phyloP scores from a whole-genome alignment of 179 eudicot species.

The Pouteria campechiana region DNA sequence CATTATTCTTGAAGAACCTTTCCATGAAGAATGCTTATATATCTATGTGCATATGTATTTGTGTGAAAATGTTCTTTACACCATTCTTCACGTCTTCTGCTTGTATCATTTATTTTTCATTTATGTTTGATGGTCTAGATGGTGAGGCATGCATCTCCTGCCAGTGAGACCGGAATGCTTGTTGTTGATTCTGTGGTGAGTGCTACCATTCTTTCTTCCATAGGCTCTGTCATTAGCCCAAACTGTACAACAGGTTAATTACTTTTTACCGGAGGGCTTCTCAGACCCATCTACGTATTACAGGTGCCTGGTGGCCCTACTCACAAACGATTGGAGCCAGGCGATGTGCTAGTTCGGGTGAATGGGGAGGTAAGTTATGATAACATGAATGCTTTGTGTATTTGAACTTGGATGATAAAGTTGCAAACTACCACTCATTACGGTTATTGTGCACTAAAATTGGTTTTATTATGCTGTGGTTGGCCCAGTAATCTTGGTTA shows the following conservation, averaged over 20 bases:
- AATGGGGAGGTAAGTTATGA: constrained; percentile 65
- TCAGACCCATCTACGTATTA: too few species aligned
- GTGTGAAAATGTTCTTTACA: background rate
- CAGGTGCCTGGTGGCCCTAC: constrained; percentile 99
- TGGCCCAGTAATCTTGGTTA: too few species aligned
- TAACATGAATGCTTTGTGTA: background rate
- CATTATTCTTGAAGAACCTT: too few species aligned
- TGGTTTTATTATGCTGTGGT: too few species aligned
- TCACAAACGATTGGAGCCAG: constrained; percentile 79
- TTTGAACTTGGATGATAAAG: background rate
- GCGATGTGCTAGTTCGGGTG: constrained; percentile 83
- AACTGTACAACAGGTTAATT: too few species aligned
- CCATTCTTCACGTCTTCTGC: background rate
- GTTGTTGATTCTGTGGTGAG: constrained; percentile 96
- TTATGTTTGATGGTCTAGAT: constrained; percentile 43
- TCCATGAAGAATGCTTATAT: too few species aligned
- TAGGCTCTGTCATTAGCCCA: too few species aligned
- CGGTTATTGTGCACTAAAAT: too few species aligned
- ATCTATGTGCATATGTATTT: too few species aligned
- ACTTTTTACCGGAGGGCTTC: too few species aligned
- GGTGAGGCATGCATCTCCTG: constrained; percentile 82
- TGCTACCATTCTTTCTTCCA: constrained; percentile 10
- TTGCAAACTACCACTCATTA: background rate
- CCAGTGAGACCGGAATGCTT: constrained; percentile 96
- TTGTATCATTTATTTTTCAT: constrained; percentile 5